Evolutionary conservation across 2,329 filamentous ascomycete genomes (phyloP), one percentile per base, ranked within the genome.

Genomic region (Ophiocordyceps camponoti-floridani): DNA sequence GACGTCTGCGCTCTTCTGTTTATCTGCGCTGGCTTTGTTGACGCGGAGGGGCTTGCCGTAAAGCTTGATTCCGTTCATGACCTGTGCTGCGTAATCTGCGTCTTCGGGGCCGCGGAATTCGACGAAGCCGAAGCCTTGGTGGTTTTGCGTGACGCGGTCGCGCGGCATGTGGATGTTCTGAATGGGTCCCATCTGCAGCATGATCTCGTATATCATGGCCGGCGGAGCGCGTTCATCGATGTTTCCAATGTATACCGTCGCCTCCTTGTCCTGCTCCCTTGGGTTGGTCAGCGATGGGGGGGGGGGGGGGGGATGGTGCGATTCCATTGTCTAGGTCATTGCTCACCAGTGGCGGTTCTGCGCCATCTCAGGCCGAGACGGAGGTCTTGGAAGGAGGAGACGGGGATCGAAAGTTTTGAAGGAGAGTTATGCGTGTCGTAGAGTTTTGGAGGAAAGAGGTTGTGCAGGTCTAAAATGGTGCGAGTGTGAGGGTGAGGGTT

Each of bases 261-360:
- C 87, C 66, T 96, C 89, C 64, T 95, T 95, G 65, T 96, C 89
- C 70, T 96, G 89, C 62, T 95, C 86, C 84, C 83, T 88, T n/a
- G 45, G 35, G 12, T 48, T 33, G 42, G 42, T 40, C 19, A 37
- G 23, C 41, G 16, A 28, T 10, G 6, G 30, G 37, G 40, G n/a
- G 38, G 23, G 26, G 23, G 12, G 19, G 35, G n/a, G 38, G 19
- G 27, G 18, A 30, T 28, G 13, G 1, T 14, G 23, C 2, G 19
- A n/a, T 2, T 27, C 5, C 2, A 4, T 41, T 41, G 16, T 41
- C 27, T n/a, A n/a, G 16, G 31, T n/a, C 11, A n/a, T 12, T 23
- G 41, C 68, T 53, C 72, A 84, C 82, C 83, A 91, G 66, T 89
- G 84, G 58, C 82, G 63, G 51, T 67, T 68, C 72, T 68, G 79